Percentiles rank a stretch among this genome's conserved stretches.
Conservation (phyloP, 345 rosid species). For the Abelmoschus esculentus region DNA sequence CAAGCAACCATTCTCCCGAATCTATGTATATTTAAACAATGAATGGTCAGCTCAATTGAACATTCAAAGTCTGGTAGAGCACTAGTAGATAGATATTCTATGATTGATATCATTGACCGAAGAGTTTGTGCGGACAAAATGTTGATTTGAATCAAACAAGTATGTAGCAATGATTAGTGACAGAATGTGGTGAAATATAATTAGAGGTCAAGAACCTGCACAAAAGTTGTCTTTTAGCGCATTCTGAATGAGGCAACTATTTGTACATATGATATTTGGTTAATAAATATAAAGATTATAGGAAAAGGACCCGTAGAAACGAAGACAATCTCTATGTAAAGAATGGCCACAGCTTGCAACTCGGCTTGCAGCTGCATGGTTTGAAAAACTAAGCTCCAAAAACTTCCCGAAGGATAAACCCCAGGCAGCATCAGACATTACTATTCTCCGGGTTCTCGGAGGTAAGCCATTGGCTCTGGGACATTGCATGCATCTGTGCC, state of each 20-base stretch:
- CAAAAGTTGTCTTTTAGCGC: slow-evolving; percentile 2
- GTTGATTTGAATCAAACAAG: not conserved
- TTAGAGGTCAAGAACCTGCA: not conserved
- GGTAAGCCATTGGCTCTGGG: slow-evolving; percentile 76
- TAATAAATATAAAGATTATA: not conserved
- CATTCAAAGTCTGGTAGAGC: not conserved
- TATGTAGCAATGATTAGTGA: not conserved
- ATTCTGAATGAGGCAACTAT: not conserved
- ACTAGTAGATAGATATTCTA: not conserved
- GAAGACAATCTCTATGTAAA: slow-evolving; percentile 98
- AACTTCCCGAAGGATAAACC: slow-evolving; percentile 97
- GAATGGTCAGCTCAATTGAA: slow-evolving; percentile 5
- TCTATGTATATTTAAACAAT: slow-evolving; percentile 40
- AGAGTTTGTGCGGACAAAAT: not conserved
- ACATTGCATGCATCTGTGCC: slow-evolving; percentile 97
- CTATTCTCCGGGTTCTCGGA: slow-evolving; percentile 82
- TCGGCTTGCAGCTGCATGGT: slow-evolving; percentile 98
- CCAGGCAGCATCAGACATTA: slow-evolving; percentile 99
- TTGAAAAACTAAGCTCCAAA: slow-evolving; percentile 98
- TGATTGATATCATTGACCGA: slow-evolving; percentile 3
- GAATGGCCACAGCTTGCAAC: slow-evolving; percentile 99
- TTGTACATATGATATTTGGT: not conserved
- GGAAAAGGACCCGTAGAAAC: slow-evolving; percentile 75
- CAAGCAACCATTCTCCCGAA: slow-evolving; percentile 96
- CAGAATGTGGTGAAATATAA: not conserved